These are phyloP conservation scores for Termitomyces sp. DNA, from an alignment of 768 basidiomycete species.

Conservation along the genomic window DNA sequence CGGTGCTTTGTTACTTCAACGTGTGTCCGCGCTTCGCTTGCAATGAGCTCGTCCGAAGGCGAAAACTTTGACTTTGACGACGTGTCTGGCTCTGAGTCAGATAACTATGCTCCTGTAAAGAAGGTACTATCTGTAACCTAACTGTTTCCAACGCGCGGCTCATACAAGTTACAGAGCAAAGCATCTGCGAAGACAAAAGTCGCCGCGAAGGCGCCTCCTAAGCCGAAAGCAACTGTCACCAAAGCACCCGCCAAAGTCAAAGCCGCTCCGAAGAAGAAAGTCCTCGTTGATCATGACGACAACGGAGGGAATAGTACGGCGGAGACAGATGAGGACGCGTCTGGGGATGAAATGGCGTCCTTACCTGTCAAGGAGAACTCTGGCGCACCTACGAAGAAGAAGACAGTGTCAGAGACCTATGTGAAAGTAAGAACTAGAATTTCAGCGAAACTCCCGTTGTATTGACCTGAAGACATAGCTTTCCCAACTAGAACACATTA, in stretches of 20 bases:
- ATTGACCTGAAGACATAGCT: conserved; percentile 44
- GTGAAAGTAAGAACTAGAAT: conserved; percentile 57
- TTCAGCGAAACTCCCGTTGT: not conserved
- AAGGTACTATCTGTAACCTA: conserved; percentile 29
- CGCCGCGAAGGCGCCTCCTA: conserved; percentile 31
- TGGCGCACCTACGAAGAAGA: conserved; percentile 53
- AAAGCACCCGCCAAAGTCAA: conserved; percentile 47
- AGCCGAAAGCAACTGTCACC: conserved; percentile 32
- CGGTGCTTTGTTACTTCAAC: not conserved
- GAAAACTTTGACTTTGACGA: conserved; percentile 63
- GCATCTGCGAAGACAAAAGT: conserved; percentile 36
- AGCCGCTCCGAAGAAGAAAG: conserved; percentile 61
- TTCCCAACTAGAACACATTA: conserved; percentile 90
- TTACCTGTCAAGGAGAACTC: conserved; percentile 17
- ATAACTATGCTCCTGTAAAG: conserved; percentile 62
- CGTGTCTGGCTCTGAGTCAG: conserved; percentile 60
- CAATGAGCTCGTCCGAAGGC: conserved; percentile 71
- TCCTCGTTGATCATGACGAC: conserved; percentile 59
- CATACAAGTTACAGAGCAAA: conserved; percentile 16
- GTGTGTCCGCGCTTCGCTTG: not conserved
- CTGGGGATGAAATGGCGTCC: conserved; percentile 28
- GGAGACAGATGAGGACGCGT: conserved; percentile 36
- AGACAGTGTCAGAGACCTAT: conserved; percentile 88
- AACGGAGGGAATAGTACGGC: conserved; percentile 47
- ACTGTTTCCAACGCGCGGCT: conserved; percentile 4